Conservation (phyloP, 306 rosid species). For the Acacia melanoxylon region DNA sequence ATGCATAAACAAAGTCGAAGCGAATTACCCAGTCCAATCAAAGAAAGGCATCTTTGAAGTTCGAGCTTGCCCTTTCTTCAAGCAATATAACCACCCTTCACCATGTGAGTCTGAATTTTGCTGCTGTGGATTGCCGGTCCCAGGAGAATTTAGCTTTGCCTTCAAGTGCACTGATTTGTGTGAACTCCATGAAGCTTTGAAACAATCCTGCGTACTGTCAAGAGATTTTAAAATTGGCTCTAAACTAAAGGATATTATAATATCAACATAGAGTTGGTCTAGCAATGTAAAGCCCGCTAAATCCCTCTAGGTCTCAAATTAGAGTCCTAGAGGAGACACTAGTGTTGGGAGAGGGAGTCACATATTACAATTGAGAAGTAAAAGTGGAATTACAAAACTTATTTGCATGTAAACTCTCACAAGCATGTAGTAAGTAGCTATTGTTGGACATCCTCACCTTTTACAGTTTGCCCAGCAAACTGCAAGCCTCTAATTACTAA, state of each 20-base stretch:
- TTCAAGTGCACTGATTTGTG: constrained; percentile 85
- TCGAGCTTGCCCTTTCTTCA: constrained; percentile 81
- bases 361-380: neutral
- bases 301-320: no score
- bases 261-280: no score
- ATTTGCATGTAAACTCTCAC: neutral
- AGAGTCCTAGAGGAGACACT: no score
- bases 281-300: no score
- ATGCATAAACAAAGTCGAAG: neutral
- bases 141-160: constrained; percentile 51
- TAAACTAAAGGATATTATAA: constrained; percentile 10
- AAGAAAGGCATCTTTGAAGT: constrained; percentile 79
- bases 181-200: constrained; percentile 90
- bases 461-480: constrained; percentile 24
- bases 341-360: no score
- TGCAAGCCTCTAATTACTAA: constrained; percentile 33
- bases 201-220: constrained; percentile 94
- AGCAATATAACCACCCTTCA: constrained; percentile 83
- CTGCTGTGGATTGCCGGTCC: constrained; percentile 42
- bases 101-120: constrained; percentile 44
- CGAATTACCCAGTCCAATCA: constrained; percentile 92
- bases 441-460: constrained; percentile 21
- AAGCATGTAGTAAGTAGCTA: neutral
- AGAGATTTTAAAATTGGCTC: constrained; percentile 34
- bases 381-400: neutral